Base-by-base conservation (phyloP, 2,329 filamentous ascomycete genomes). In the Acarospora socialis region DNA sequence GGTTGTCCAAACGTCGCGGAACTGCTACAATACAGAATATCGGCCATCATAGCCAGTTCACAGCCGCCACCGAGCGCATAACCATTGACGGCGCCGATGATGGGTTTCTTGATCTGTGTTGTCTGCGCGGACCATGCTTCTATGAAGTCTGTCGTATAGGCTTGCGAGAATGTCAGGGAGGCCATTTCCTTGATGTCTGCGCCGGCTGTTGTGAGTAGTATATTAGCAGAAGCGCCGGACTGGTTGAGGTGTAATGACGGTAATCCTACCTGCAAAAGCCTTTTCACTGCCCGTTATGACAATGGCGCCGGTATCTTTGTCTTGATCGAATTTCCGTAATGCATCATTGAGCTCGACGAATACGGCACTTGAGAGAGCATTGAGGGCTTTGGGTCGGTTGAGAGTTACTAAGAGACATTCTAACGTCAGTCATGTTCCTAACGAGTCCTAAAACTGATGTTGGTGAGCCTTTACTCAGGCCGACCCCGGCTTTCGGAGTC, bases 171-270 rank as follows among this genome's bases (percentile, higher is more conserved):
- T 34, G 77, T 86, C 22, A 94, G 73, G 38, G 83, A 77, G 18
- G 83, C 81, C 90, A 98, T 98, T 60, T 98, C 90, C 60, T 95
- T 95, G 65, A 98, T 98, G 58, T 98, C 90, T 39, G 90, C 90
- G 31, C 90, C 90, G 26, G 90, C 87, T 53, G 48, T 32, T 21
- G 26, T n/a, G n/a, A n/a, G n/a, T n/a, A n/a, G 18, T 25, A 22
- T 27, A 21, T 10, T 12, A n/a, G n/a, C n/a, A n/a, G n/a, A n/a
- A n/a, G n/a, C n/a, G n/a, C n/a, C 20, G 20, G 21, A 16, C 20
- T 18, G 25, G 30, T n/a, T 7, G 24, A 12, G 26, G 18, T 5
- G 8, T 26, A 7, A 32, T 26, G 15, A 21, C 13, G 21, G 13
- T 33, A 19, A 17, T 7, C 28, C 19, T 52, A 66, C 63, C 56